A percentile compares a stretch with the other conserved stretches of the same genome.
phyloP scores from a whole-genome alignment of 192 early-diverging fungal species.

The Entomortierella beljakovae region DNA sequence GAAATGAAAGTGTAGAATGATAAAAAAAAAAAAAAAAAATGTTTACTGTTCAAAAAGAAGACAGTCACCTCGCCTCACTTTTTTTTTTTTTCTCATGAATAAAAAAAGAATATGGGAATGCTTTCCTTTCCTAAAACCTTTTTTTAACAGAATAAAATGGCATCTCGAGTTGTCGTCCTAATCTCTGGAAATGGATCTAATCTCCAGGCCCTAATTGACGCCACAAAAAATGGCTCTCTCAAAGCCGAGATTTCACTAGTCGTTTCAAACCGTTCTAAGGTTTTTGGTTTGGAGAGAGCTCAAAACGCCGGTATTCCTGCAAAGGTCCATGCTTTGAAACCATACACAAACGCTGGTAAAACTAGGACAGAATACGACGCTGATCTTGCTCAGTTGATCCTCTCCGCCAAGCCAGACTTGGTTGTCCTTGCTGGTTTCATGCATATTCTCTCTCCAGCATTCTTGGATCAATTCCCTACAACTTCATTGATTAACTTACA shows the following conservation, averaged over 20 bases:
- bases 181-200: conserved; percentile 97
- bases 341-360: conserved; percentile 84
- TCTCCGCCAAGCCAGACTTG: conserved; percentile 77
- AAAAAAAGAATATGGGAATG: background rate
- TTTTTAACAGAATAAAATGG: conserved; percentile 23
- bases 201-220: conserved; percentile 96
- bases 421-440: conserved; percentile 97
- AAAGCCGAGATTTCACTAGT: conserved; percentile 83
- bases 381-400: conserved; percentile 80
- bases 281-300: conserved; percentile 93
- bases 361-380: conserved; percentile 91
- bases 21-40: conserved; percentile 4
- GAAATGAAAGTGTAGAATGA: background rate
- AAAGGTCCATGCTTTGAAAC: conserved; percentile 81
- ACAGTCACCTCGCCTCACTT: background rate
- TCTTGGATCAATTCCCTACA: conserved; percentile 77
- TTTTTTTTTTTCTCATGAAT: background rate
- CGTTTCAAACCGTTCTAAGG: conserved; percentile 87
- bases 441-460: conserved; percentile 94
- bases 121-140: background rate
- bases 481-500: conserved; percentile 93
- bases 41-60: background rate
- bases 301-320: conserved; percentile 86
- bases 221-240: conserved; percentile 62
- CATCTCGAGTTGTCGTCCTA: conserved; percentile 83